These are phyloP conservation scores for Madurella mycetomatis DNA, from an alignment of 2,329 filamentous ascomycete species.

Conservation along the genomic window DNA sequence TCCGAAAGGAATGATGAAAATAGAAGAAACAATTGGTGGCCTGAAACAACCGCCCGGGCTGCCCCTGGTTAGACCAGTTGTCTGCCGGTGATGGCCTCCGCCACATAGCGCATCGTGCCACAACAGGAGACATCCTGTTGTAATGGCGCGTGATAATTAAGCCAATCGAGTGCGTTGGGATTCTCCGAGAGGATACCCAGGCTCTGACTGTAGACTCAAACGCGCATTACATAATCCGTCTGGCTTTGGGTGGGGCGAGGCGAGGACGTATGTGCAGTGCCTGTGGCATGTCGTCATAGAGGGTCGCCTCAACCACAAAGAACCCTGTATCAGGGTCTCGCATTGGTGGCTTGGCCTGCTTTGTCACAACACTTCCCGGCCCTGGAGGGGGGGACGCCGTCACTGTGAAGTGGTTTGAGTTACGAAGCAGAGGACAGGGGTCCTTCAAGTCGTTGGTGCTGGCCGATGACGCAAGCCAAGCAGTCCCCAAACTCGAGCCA, in stretches of 20 bases:
- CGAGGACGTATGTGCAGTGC: too few species aligned
- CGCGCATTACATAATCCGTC: background rate
- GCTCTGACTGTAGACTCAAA: background rate
- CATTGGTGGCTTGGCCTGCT: background rate
- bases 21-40: too few species aligned
- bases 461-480: background rate
- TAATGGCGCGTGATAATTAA: too few species aligned
- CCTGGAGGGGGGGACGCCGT: too few species aligned
- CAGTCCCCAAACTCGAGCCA: background rate
- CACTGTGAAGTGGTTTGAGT: too few species aligned
- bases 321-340: constrained; percentile 1
- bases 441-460: background rate
- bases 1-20: too few species aligned
- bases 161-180: too few species aligned
- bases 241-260: background rate
- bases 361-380: background rate
- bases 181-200: background rate
- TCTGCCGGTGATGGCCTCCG: too few species aligned
- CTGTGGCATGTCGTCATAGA: constrained; percentile 7
- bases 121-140: too few species aligned
- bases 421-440: background rate
- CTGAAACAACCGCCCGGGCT: too few species aligned
- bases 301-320: background rate
- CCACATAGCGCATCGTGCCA: too few species aligned
- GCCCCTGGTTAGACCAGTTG: too few species aligned